Base-by-base conservation (phyloP, 108 stramenopile genomes). In the Cyclotella cryptica region DNA sequence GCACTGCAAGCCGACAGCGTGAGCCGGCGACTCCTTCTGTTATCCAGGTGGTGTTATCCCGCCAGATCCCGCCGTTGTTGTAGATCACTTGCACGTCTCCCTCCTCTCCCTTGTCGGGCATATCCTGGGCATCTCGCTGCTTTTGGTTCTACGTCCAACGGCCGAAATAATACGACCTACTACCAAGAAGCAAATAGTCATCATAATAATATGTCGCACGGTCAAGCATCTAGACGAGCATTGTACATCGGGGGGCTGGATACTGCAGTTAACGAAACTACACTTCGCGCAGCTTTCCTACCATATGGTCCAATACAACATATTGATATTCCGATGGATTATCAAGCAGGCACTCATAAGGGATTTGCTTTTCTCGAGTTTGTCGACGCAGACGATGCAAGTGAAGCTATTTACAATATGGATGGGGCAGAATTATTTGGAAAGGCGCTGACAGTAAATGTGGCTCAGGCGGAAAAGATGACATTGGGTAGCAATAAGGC, bases 361-460 rank as follows among this genome's bases (percentile, higher is more conserved):
- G 97, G 98, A 12, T 98, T 98, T 84, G 98, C 89, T 3, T 99
- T 99, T 80, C 85, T 98, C 17, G 93, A 96, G 71, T 97, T 86
- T 74, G 96, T 95, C 68, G 91, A 94, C 66, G 85, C 86, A 40
- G 90, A 91, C 30, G 93, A 94, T 74, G 98, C 97, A 4, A 71
- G 62, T 14, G 98, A 97, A 78, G 97, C 97, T 17, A 92, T 96
- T 29, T 96, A 96, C 57, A 99, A 99, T 83, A 95, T 98, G 96
- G 93, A 99, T 75, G 96, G 96, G 18, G 77, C 90, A 24, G 96
- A 98, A 66, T 85, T 98, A 69, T 84, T 88, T 63, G 96, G 96
- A 29, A 81, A 90, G 57, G 91, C 96, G 28, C 77, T 98, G 65
- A 76, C 69, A 30, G 96, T 97, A 19, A 96, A 93, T 68, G 74